Evolutionary conservation across 352 stramenopile species (phyloP).

Genomic region (Phytophthora syringae): DNA sequence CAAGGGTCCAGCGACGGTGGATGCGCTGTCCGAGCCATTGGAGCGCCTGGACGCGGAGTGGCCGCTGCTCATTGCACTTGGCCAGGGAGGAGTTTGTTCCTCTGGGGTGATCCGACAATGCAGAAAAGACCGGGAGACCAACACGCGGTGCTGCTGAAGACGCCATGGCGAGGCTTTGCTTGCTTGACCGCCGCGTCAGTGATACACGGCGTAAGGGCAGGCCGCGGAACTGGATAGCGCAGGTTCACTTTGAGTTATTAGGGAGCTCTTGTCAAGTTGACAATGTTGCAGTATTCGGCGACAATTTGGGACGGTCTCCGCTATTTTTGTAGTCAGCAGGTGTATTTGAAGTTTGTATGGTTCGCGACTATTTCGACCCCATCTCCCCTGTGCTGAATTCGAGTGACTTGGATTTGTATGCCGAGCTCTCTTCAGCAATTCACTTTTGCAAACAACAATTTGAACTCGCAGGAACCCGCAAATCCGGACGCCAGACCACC

Average conservation of each 20-base stretch:
- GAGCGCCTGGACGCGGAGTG: constrained; percentile 31
- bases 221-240: constrained; percentile 30
- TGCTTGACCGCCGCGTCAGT: constrained; percentile 27
- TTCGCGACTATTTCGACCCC: not conserved
- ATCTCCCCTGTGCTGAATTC: not conserved
- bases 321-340: constrained; percentile 18
- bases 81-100: constrained; percentile 11
- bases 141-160: constrained; percentile 22
- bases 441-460: constrained; percentile 19
- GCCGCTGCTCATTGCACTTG: constrained; percentile 23
- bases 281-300: too few species aligned
- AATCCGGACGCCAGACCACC: too few species aligned
- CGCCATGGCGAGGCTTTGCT: constrained; percentile 13
- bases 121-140: constrained; percentile 21
- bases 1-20: constrained; percentile 27
- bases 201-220: constrained; percentile 24
- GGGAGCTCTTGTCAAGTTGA: constrained; percentile 5
- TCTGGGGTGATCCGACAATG: constrained; percentile 31
- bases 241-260: not conserved
- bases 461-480: too few species aligned
- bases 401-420: constrained; percentile 20
- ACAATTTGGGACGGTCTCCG: constrained; percentile 4
- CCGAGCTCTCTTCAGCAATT: not conserved
- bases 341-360: constrained; percentile 4
- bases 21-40: constrained; percentile 41